Evolutionary conservation across 2,329 filamentous ascomycete genomes (phyloP), one percentile per base, ranked within the genome.

Genomic region (Dactylonectria macrodidyma): DNA sequence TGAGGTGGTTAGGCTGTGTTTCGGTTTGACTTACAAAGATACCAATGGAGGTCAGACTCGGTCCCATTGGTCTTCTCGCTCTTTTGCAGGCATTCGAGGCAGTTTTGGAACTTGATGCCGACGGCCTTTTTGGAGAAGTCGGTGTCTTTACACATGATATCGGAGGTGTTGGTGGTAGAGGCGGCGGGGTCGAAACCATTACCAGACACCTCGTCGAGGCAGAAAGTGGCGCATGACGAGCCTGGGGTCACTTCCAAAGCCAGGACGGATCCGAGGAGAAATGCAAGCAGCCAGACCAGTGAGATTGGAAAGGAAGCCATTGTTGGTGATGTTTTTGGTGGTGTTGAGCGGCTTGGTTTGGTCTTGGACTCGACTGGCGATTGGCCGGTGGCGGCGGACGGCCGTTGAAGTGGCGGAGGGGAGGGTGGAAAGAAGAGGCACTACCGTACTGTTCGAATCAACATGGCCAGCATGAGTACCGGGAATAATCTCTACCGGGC

Each of bases 161-260:
- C 87, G 1, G 79, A 78, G 1, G 82, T 68, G 19, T 78, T 83
- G 0, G 85, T 89, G 4, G 73, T 80, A 0, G 86, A 63, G 10
- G 78, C 75, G 2, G 71, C 69, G 0, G 84, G 71, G 22, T 81
- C 77, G 34, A 79, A 75, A 0, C 76, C 66, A 59, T 84, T 80
- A 3, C 44, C 75, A 11, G 77, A 73, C 0, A 73, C 64, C 7
- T 79, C 77, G 70, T 86, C 82, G 16, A 86, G 72, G 66, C 88
- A 89, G 5, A 84, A 66, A 0, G 82, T 75, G 1, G 86, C 81
- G 74, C 88, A 89, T n/a, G 79, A 73, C 1, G 87, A 89, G 8
- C 84, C 84, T 0, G 87, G 84, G 1, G 85, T 84, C 2, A 89
- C 85, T 64, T 86, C 79, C 3, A 88, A 76, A 2, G 81, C 82